These are phyloP conservation scores for Helenozyma baotianmanensis DNA, from an alignment of 805 yeast species.

Conservation along the genomic window DNA sequence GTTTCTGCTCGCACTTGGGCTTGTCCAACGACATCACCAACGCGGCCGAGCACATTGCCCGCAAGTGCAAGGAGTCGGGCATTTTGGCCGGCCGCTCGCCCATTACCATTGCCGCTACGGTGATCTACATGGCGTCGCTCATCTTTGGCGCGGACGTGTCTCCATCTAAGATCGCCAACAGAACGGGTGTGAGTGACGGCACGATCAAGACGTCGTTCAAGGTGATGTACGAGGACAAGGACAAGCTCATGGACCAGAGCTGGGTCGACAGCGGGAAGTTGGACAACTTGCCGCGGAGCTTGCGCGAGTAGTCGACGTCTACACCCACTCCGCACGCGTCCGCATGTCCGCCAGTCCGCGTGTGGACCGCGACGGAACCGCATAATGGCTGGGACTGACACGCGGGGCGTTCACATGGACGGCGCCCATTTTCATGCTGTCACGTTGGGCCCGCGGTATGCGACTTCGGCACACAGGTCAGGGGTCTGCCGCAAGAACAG, in stretches of 20 bases:
- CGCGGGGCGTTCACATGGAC: too few relatives aligned
- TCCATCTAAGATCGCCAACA: slow-evolving; percentile 81
- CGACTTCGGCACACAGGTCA: too few relatives aligned
- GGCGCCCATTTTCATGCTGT: too few relatives aligned
- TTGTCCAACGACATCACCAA: slow-evolving; percentile 78
- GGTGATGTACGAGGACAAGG: slow-evolving; percentile 68
- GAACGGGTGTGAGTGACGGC: slow-evolving; percentile 95
- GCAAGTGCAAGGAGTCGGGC: slow-evolving; percentile 84
- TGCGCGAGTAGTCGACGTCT: slow-evolving; percentile 3
- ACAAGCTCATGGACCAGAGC: slow-evolving; percentile 61
- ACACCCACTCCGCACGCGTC: too few relatives aligned
- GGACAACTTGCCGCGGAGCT: slow-evolving; percentile 33
- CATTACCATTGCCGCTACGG: slow-evolving; percentile 95
- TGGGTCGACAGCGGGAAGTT: slow-evolving; percentile 69
- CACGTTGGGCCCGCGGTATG: too few relatives aligned
- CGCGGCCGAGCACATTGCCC: slow-evolving; percentile 90
- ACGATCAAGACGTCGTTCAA: slow-evolving; percentile 91
- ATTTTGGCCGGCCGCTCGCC: slow-evolving; percentile 96
- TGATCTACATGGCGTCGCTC: slow-evolving; percentile 89
- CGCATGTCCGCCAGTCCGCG: too few relatives aligned
- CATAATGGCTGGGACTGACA: too few relatives aligned
- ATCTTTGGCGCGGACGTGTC: slow-evolving; percentile 74
- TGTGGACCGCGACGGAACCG: too few relatives aligned
- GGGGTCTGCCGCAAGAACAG: too few relatives aligned
- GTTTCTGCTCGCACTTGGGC: slow-evolving; percentile 95